Evolutionary conservation across 176 grass and related monocot species (phyloP), one percentile per base, ranked within the genome.

Genomic region (Paspalum notatum): DNA sequence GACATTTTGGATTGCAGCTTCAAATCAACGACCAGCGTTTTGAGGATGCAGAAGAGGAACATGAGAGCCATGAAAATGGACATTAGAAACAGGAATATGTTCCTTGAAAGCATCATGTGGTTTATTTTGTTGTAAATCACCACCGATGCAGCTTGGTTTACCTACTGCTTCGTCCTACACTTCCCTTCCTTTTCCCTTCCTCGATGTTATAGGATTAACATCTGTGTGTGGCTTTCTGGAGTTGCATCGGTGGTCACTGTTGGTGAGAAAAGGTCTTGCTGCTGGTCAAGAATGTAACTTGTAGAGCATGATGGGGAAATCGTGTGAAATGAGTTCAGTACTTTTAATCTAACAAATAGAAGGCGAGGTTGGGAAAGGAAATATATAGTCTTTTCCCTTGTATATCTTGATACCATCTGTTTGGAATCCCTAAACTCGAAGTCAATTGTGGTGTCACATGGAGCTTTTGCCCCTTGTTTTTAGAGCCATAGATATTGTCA

Each of bases 241-340:
- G 16, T 57, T 86, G 79, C 83, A 73, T 78, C 79, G 21, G 86
- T 74, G 78, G 88, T 90, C 68, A 74, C 83, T 78, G 81, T 53
- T 84, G 82, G 70, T 71, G 78, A 72, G 82, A 86, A 85, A 96
- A 96, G 93, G 93, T 96, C 90, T 96, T 96, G 93, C 93, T 96
- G 80, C 85, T 90, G 93, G 93, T 96, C 93, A 96, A 96, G 93
- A 96, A 96, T 93, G 93, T 96, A 81, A 90, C 86, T 77, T 93
- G 79, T 90, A 86, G 88, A 78, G 66, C 49, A 61, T 90, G 71
- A 54, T 85, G 83, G 26, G 50, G 8, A 71, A 71, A 72, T 77
- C 44, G 51, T 32, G 79, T 82, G 72, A 41, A 68, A 82, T 66
- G 70, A 54, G 8, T 89, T 75, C 6, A 17, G 49, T 85, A 82